Evolutionary conservation across 1,139 yeast species (phyloP), one percentile per base, ranked within the genome.

Genomic region (Geotrichum phurueaensis): DNA sequence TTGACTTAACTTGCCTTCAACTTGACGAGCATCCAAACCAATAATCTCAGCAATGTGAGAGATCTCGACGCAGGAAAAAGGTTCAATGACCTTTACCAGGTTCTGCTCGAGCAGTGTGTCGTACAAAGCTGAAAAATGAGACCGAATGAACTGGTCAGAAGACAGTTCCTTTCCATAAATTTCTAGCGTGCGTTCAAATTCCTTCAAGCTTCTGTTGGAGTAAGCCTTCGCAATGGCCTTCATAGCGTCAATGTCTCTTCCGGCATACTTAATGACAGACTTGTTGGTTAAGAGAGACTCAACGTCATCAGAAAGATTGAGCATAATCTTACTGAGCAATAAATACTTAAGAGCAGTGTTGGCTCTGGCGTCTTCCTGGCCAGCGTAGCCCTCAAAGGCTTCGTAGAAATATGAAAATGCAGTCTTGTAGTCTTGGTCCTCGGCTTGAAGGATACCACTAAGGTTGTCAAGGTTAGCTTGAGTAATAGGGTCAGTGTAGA

Each of bases 401-500:
- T 94, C 99, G 72, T 84, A 92, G 70, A 94, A 94, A 75, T 94
- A 94, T 5, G 98, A 91, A 71, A 84, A 95, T 10, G 98, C 97
- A 6, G 99, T 95, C 72, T 90, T 89, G 77, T 89, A 95, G 75
- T 95, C 99, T 73, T 89, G 89, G 69, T 95, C 99, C 75, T 95
- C 98, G 43, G 98, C 96, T 75, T 94, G 96, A 66, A 95, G 81
- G 62, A 94, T 86, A 66, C 99, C 99, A 73, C 96, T 86, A 85
- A 92, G 94, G 76, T 91, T 83, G 73, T 95, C 99, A 63, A 95
- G 81, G 71, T 91, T 96, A 0, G 99, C 99, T 75, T 95, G 97
- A 69, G 88, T 83, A 58, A 86, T 79, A n/a, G 98, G 90, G 12
- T 98, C 97, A 68, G 97, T 89, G 76, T 92, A 95, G 62, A 95